Percentiles rank a stretch among this genome's conserved stretches.
These are phyloP conservation scores for Pyrenophora teres DNA, from an alignment of 2,329 filamentous ascomycete genomes.

Conservation along the genomic window DNA sequence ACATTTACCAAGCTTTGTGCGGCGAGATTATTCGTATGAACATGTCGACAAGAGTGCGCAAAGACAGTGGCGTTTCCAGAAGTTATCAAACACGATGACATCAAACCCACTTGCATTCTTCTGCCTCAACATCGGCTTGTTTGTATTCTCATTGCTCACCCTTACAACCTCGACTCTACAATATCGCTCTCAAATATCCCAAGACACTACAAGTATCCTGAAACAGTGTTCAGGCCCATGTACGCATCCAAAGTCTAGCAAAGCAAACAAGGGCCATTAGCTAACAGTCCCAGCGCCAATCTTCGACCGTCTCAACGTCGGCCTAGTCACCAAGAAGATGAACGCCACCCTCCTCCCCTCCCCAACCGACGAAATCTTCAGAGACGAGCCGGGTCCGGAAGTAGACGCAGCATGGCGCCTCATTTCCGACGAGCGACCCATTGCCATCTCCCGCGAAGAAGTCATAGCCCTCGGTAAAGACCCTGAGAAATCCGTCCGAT, in stretches of 20 bases:
- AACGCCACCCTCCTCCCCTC: conserved; percentile 10
- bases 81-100: neutral
- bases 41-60: neutral
- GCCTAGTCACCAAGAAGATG: conserved; percentile 3
- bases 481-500: conserved; percentile 8
- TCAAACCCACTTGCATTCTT: neutral
- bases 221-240: neutral
- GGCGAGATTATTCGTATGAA: neutral
- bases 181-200: neutral
- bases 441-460: conserved; percentile 7
- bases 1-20: neutral
- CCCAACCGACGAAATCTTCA: conserved; percentile 5
- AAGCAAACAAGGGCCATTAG: neutral
- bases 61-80: neutral
- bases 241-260: neutral
- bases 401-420: conserved; percentile 10
- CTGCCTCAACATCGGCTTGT: neutral
- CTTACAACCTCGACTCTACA: neutral
- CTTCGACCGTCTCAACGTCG: conserved; percentile 10
- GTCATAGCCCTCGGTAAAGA: conserved; percentile 13
- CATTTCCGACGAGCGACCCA: conserved; percentile 11
- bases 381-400: neutral
- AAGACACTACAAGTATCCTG: neutral
- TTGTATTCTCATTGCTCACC: neutral
- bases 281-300: conserved; percentile 5